Base-by-base conservation (phyloP, 495 filamentous ascomycete genomes). In the Neurospora africana region DNA sequence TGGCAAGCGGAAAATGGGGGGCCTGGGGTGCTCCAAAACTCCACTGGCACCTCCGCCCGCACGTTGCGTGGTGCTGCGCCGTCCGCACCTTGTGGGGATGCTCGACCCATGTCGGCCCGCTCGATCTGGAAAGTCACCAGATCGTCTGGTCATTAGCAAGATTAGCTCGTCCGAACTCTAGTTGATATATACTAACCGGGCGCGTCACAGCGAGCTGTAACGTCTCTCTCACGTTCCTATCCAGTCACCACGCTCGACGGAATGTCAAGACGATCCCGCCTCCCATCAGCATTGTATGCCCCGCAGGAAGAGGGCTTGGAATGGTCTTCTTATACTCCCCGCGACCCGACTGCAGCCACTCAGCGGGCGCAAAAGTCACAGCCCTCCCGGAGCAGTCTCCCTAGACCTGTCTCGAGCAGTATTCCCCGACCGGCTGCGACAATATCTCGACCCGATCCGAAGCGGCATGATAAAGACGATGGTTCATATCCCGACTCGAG, bases 401-500 rank as follows among this genome's bases (percentile, higher is more conserved):
- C 68, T 37, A 35, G 68, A 4, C 37, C 47, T 40, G 36, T 73
- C 6, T 68, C 68, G 21, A 41, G 68, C 3, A n/a, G 41, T 40
- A 37, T 23, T 41, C 23, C 35, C 7, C 27, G 23, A 65, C 70
- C 37, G 67, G 27, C 39, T 65, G 61, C 27, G 17, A 68, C 9
- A 65, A 65, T 19, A 65, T 53, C 70, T 13, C 65, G 68, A 40
- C 40, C 73, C 5, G 58, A 36, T 33, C 72, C 65, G 41, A 68
- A 65, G 38, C 33, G 71, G 27, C 74, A 68, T 65, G 53, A 4
- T 19, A 65, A 65, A 33, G 73, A 77, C 9, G 61, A 75, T 21
- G 76, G 72, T 67, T 68, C 81, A 30, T 43, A 80, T 39, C 65
- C 44, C 21, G 78, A 81, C 70, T 82, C 81, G 30, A 80, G 65